Base-by-base conservation (phyloP, 208 protist species). In the Leishmania amazonensis region DNA sequence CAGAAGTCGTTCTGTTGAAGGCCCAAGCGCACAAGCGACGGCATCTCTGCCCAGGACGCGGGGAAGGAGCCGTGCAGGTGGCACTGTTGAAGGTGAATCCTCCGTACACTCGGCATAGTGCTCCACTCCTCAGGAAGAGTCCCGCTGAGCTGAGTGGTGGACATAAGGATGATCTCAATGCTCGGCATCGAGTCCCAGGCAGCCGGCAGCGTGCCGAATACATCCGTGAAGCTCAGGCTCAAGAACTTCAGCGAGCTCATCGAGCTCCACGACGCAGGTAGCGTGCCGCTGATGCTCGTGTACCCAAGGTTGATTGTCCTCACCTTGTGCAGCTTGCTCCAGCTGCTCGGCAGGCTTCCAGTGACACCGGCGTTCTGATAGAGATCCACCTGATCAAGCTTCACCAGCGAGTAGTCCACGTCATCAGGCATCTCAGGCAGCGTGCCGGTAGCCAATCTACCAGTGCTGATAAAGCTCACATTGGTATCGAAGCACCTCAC, bases 401-500 rank as follows among this genome's bases (percentile, higher is more conserved):
- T 45, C 35, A 77, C 74, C 35, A 42, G 1, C 28, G 74, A 65
- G 74, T 77, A 77, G 53, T 77, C 54, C 53, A 77, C 74, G 15
- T 45, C 74, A n/a, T 77, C 74, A 28, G 74, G 74, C 74, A 77
- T 60, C 8, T 77, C 74, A 15, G 74, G 74, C 49, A 77, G 74
- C 28, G 74, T 77, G 53, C 74, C 74, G 35, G 17, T n/a, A 5
- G 38, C 53, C 15, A n/a, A 4, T 6, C 4, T 15, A 15, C 31
- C 31, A 58, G 31, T 6, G n/a, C 11, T 6, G 28, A 65, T 13
- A 35, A 77, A 24, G 54, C 51, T 47, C 13, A 77, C 53, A 40
- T 42, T 77, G 3, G 49, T 24, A 13, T 31, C 15, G 17, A 31
- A 58, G 38, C 74, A 77, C 53, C 49, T n/a, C 49, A 77, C 74